Evolutionary conservation across 208 protist species (phyloP), one percentile per base, ranked within the genome.

Genomic region (Trypanosoma lewisi): DNA sequence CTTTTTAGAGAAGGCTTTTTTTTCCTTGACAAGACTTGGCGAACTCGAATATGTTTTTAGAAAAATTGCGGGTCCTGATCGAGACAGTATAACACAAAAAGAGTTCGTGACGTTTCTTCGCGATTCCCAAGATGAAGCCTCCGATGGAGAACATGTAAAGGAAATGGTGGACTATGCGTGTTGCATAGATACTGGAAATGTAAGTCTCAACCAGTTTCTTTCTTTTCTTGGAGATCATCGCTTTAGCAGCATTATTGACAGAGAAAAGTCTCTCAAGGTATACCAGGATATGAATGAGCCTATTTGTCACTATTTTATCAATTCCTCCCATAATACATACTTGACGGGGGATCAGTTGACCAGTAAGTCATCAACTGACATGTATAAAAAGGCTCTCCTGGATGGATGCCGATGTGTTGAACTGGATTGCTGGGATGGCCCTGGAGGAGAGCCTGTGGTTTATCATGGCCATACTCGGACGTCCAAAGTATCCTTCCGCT

Each of bases 261-360:
- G 49, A 42, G 45, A 76, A 17, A 78, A 78, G 51, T 21, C 58
- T 28, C 23, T 47, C 42, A 75, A 59, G 33, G 77, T 91, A 39
- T 86, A 82, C 69, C 77, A 93, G 11, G 84, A 93, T 78, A 97
- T 97, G 91, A 77, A 59, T 34, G 77, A 80, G 34, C 81, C 86
- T 31, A 63, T 97, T 30, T 68, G 47, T 47, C 37, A 86, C 34
- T 91, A 89, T 64, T 91, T 52, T 59, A 77, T 91, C 39, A 60
- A 82, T 53, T 83, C 82, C 16, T 87, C 83, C 21, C 93, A 98
- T 62, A 97, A 97, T 57, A 97, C 90, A 8, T 97, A 97, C 63
- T 63, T 97, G 2, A 70, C 63, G 8, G 87, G 85, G 6, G 65
- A 97, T 71, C 93, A 97, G 75, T 47, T 97, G 12, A 39, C 28